Base-by-base conservation (phyloP, 2,329 filamentous ascomycete genomes). In the Xylaria sp. region DNA sequence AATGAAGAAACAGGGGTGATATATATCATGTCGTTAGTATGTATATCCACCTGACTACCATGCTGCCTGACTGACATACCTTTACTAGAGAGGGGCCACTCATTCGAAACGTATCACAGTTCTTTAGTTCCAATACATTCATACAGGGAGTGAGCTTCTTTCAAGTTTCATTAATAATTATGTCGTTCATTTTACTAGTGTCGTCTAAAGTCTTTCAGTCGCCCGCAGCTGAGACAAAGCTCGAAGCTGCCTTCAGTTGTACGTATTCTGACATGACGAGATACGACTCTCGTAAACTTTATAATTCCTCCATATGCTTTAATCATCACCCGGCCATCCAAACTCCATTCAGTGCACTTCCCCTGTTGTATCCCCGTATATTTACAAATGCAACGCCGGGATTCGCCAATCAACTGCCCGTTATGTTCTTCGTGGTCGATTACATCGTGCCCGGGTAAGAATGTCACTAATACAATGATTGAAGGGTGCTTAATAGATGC, bases 391-490 rank as follows among this genome's bases (percentile, higher is more conserved):
- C 62, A 69, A 61, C 63, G 55, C 60, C 57, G 63, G 56, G 60
- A 65, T 54, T 53, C 54, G 17, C 66, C 60, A 46, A 58, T 63
- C 57, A 40, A 53, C 53, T 66, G 46, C 63, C 58, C 65, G 45
- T 65, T 63, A 60, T 63, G 64, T 64, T 64, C 57, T 65, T 47
- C 56, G 58, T 67, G 58, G 56, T 58, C 54, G 52, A 69, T 67
- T 65, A 67, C 66, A 60, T 69, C 67, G 65, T 72, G 65, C 59
- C 69, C 65, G 63, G n/a, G 69, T 68, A 66, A 61, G 57, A 70
- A 73, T 60, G 64, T 63, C 69, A 72, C 61, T 75, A 75, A 71
- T 74, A 74, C 72, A 74, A 71, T 70, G 57, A 60, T 65, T 62
- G 68, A 69, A 70, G 49, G 49, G 65, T 60, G 49, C 54, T 33